A percentile compares a stretch with the other conserved stretches of the same genome.
These are phyloP conservation scores for Alternaria arborescens DNA, from an alignment of 2,329 filamentous ascomycete species.

Conservation along the genomic window DNA sequence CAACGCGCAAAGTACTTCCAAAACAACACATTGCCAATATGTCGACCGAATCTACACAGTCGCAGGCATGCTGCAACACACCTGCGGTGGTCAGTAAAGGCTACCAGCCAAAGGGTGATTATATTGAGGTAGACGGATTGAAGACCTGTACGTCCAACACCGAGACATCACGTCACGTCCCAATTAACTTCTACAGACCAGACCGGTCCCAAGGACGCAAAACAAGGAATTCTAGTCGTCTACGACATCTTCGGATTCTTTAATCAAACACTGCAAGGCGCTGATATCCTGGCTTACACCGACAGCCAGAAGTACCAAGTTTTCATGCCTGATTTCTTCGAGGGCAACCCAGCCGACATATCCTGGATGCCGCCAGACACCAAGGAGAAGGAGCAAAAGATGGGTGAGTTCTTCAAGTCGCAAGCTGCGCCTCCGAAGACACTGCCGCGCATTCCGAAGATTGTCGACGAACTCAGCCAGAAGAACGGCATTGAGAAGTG, in stretches of 20 bases:
- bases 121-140: constrained; percentile 66
- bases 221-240: constrained; percentile 65
- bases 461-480: constrained; percentile 63
- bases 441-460: constrained; percentile 63
- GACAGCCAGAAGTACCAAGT: constrained; percentile 78
- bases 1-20: constrained; percentile 1
- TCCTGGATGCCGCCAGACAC: constrained; percentile 68
- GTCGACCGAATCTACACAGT: constrained; percentile 50
- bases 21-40: constrained; percentile 31
- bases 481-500: constrained; percentile 62
- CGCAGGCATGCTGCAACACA: constrained; percentile 57
- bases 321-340: constrained; percentile 92
- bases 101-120: constrained; percentile 67
- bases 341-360: constrained; percentile 73
- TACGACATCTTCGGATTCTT: constrained; percentile 73
- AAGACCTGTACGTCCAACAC: constrained; percentile 62
- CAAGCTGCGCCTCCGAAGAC: constrained; percentile 66
- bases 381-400: constrained; percentile 67
- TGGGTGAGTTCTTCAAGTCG: constrained; percentile 67
- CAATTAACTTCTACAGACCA: constrained; percentile 53
- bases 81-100: constrained; percentile 58
- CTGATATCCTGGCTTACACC: constrained; percentile 67
- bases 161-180: neutral
- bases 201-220: constrained; percentile 65
- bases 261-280: constrained; percentile 69